Conservation (phyloP, 1,139 yeast genomes). For the Neolecta irregularis region DNA sequence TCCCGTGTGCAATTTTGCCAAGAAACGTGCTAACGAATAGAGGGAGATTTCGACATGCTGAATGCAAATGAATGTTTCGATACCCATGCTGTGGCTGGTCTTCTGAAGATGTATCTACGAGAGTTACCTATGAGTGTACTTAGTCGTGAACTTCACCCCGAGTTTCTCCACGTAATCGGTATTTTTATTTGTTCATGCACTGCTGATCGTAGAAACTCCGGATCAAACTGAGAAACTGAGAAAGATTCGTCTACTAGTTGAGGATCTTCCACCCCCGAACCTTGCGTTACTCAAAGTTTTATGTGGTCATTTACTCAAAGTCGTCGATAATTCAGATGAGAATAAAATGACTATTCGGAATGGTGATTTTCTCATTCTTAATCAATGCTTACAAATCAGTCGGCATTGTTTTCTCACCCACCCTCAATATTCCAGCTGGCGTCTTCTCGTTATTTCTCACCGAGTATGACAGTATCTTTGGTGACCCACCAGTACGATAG, state of each 20-base stretch:
- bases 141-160: slow-evolving; percentile 34
- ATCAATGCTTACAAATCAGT: slow-evolving; percentile 20
- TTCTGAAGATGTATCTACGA: slow-evolving; percentile 57
- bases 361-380: slow-evolving; percentile 13
- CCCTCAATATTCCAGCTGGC: slow-evolving; percentile 55
- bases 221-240: slow-evolving; percentile 23
- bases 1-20: slow-evolving; percentile 10
- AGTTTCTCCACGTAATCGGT: slow-evolving; percentile 22
- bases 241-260: slow-evolving; percentile 24
- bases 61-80: slow-evolving; percentile 21
- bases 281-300: slow-evolving; percentile 48
- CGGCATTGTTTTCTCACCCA: slow-evolving; percentile 77
- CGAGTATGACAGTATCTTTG: slow-evolving; percentile 49
- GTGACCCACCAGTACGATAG: not conserved
- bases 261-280: slow-evolving; percentile 35
- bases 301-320: slow-evolving; percentile 50
- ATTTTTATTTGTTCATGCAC: not conserved
- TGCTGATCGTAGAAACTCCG: slow-evolving; percentile 21
- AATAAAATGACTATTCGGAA: slow-evolving; percentile 78
- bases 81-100: slow-evolving; percentile 58
- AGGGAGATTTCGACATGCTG: slow-evolving; percentile 54
- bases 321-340: slow-evolving; percentile 43
- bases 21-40: slow-evolving; percentile 13
- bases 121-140: slow-evolving; percentile 54
- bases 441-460: slow-evolving; percentile 47